phyloP scores from a whole-genome alignment of 2,329 filamentous ascomycete species.

The Bimuria novae-zelandiae region DNA sequence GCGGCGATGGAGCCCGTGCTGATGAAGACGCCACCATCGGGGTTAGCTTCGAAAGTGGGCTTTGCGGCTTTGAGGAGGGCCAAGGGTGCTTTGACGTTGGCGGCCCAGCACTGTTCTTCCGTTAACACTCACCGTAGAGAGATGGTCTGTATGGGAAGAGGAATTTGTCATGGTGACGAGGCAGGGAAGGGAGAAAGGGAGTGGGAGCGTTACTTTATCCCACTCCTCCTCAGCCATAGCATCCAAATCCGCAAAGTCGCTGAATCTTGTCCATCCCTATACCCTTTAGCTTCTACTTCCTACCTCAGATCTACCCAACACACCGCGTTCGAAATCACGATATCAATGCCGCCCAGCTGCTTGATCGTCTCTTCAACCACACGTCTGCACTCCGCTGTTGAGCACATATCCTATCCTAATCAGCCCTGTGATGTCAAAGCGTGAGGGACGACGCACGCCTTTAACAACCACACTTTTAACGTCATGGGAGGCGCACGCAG shows the following conservation, averaged over 20 bases:
- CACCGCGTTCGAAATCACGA: slow-evolving; percentile 76
- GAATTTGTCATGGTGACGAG: no score
- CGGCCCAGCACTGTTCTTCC: slow-evolving; percentile 58
- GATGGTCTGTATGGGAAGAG: slow-evolving; percentile 19
- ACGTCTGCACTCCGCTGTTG: slow-evolving; percentile 61
- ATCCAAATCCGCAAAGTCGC: slow-evolving; percentile 61
- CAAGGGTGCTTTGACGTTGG: slow-evolving; percentile 61
- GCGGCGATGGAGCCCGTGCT: slow-evolving; percentile 67
- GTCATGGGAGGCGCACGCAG: slow-evolving; percentile 58
- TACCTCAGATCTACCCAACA: no score
- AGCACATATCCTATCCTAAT: slow-evolving; percentile 61
- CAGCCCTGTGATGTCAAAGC: slow-evolving; percentile 2
- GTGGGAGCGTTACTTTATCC: slow-evolving; percentile 57
- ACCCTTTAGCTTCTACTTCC: no score
- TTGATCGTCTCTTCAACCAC: slow-evolving; percentile 64
- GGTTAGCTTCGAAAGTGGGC: slow-evolving; percentile 63
- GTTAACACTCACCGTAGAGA: slow-evolving; percentile 16
- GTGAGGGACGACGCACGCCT: slow-evolving; percentile 64
- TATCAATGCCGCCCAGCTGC: slow-evolving; percentile 71
- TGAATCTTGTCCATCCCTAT: slow-evolving; percentile 66
- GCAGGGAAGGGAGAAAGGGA: slow-evolving; percentile 5
- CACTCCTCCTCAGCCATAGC: slow-evolving; percentile 65
- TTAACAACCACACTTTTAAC: slow-evolving; percentile 62
- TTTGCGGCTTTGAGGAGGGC: slow-evolving; percentile 61
- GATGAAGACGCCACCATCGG: slow-evolving; percentile 66